A percentile compares a stretch with the other conserved stretches of the same genome.
Evolutionary conservation across 2,329 filamentous ascomycete genomes (phyloP).

Genomic region (Paecilomyces sp.): DNA sequence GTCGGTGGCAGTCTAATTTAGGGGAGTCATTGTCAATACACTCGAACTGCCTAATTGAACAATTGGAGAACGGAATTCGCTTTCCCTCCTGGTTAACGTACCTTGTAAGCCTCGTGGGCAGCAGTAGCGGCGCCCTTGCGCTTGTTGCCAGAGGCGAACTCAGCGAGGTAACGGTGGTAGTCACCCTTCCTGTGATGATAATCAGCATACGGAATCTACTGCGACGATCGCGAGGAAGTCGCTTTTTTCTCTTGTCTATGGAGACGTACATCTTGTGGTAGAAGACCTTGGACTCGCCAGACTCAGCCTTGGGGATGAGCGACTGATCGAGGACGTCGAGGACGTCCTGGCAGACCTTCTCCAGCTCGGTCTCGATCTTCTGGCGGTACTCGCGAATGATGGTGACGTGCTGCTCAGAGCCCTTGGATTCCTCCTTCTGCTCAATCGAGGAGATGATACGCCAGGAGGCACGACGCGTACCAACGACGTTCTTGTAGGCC

Average conservation of each 20-base stretch:
- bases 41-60: neutral
- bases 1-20: slow-evolving; percentile 78
- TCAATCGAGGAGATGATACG: slow-evolving; percentile 97
- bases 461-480: slow-evolving; percentile 93
- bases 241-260: slow-evolving; percentile 1
- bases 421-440: slow-evolving; percentile 99
- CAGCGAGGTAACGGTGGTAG: slow-evolving; percentile 97
- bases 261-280: slow-evolving; percentile 94
- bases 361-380: slow-evolving; percentile 95
- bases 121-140: slow-evolving; percentile 91
- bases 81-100: slow-evolving; percentile 35
- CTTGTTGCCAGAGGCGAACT: slow-evolving; percentile 91
- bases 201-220: slow-evolving; percentile 10
- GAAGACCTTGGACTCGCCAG: slow-evolving; percentile 97
- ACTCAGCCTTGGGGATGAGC: slow-evolving; percentile 89
- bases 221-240: slow-evolving; percentile 2
- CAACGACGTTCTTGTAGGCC: slow-evolving; percentile 99
- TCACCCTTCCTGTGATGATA: slow-evolving; percentile 77
- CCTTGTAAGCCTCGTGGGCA: slow-evolving; percentile 98
- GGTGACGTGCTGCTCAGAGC: slow-evolving; percentile 80
- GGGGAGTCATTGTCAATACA: slow-evolving; percentile 1
- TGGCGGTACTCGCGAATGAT: slow-evolving; percentile 97
- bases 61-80: neutral
- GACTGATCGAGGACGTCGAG: slow-evolving; percentile 90
- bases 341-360: slow-evolving; percentile 96